Base-by-base conservation (phyloP, 257 asterid species). In the Fraxinus americana region DNA sequence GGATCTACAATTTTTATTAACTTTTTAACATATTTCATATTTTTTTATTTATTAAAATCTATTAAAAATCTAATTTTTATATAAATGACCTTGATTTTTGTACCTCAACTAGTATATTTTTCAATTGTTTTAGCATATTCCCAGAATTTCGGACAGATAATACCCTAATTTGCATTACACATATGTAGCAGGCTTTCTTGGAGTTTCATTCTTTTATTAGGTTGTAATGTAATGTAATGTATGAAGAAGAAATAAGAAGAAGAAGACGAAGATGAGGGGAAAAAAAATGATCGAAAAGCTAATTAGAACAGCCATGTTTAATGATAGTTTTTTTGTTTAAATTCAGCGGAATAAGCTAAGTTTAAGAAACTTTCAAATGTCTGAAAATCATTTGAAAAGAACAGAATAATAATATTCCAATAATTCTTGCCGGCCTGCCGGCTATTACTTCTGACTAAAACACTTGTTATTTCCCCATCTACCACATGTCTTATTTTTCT, bases 401-500 rank as follows among this genome's bases (percentile, higher is more conserved):
- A n/a, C 73, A 74, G 76, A 54, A 72, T 74, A 63, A 36, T 9
- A 65, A 67, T 54, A 78, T 75, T 80, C 82, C 74, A 59, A 12
- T 10, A 32, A 61, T 12, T 27, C 36, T 35, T 27, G 82, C 82
- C 82, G 83, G 81, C 84, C 83, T 68, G 86, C 87, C 84, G 77
- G 73, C 84, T 80, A 3, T 78, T 67, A 36, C 41, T 65, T 10
- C 17, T 7, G 41, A 36, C 65, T 69, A 74, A 54, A 74, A 35
- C 63, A 36, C 30, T 71, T 23, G 21, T 73, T 73, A 12, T 70
- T 23, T 76, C 73, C 59, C 66, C 17, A 45, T 81, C 78, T 66
- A 78, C 83, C 90, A 79, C 38, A 63, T 85, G 89, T 86, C 90
- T 25, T 61, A 45, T 76, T 83, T 81, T 34, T 75, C 38, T 75